Evolutionary conservation across 345 rosid genomes (phyloP).

Genomic region (Mangifera indica): DNA sequence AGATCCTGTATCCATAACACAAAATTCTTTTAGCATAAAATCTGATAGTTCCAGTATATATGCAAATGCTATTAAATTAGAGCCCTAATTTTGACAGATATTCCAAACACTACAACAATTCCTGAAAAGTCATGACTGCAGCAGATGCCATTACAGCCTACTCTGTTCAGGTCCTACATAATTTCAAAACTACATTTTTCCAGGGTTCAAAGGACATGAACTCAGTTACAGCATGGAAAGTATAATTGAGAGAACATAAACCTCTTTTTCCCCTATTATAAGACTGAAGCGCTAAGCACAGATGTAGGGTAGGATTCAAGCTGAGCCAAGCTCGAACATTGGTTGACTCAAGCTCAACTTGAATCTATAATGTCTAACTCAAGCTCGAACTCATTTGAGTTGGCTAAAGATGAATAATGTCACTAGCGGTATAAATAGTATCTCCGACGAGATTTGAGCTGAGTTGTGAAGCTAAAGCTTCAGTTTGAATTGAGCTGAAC

Average conservation of each 20-base stretch:
- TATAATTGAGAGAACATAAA: background rate
- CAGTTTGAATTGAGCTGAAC: too few species aligned
- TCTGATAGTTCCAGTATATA: background rate
- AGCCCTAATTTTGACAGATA: background rate
- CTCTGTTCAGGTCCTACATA: background rate
- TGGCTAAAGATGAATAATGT: too few species aligned
- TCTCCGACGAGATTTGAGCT: too few species aligned
- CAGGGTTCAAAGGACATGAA: background rate
- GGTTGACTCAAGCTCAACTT: too few species aligned
- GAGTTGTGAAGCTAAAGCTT: too few species aligned
- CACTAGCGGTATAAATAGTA: too few species aligned
- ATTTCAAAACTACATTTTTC: background rate
- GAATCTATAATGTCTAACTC: too few species aligned
- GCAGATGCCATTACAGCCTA: background rate
- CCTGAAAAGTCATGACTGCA: background rate
- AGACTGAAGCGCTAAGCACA: background rate
- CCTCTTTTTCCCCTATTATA: background rate
- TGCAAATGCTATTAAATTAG: background rate
- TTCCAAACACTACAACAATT: background rate
- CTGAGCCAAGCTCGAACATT: too few species aligned
- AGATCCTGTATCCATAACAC: conserved; percentile 46
- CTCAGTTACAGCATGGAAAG: background rate
- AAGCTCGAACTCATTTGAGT: too few species aligned
- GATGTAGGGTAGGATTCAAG: too few species aligned
- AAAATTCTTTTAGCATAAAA: conserved; percentile 2